Evolutionary conservation across 805 yeast genomes (phyloP).

Genomic region (Kodamaea restingae): DNA sequence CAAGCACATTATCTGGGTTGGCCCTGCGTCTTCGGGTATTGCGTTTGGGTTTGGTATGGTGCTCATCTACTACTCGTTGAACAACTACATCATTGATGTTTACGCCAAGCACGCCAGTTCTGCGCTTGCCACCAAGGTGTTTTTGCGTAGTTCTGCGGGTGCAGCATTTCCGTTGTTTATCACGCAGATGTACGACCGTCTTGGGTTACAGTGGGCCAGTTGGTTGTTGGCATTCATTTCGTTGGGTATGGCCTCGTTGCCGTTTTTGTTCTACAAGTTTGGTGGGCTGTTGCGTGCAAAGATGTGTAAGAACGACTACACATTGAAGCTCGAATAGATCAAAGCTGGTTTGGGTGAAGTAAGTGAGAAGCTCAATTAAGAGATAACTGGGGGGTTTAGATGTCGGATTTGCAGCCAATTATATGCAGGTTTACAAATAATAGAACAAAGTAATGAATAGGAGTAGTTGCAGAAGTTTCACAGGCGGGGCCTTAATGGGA

Average conservation of each 20-base stretch:
- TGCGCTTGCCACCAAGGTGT: constrained; percentile 79
- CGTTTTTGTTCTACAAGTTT: constrained; percentile 65
- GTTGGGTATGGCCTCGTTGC: constrained; percentile 70
- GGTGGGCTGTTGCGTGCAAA: constrained; percentile 62
- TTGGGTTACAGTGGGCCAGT: constrained; percentile 79
- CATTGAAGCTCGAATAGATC: constrained; percentile 6
- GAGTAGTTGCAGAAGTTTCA: too few relatives aligned
- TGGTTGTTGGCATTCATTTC: constrained; percentile 75
- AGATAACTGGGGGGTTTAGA: background rate
- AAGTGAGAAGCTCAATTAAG: too few relatives aligned
- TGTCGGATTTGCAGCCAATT: too few relatives aligned
- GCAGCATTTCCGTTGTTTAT: constrained; percentile 81
- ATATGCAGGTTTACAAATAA: too few relatives aligned
- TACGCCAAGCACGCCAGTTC: constrained; percentile 78
- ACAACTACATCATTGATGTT: constrained; percentile 87
- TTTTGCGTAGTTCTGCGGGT: constrained; percentile 78
- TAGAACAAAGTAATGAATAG: too few relatives aligned
- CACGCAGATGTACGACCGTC: constrained; percentile 71
- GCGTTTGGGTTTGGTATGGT: constrained; percentile 64
- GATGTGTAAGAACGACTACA: constrained; percentile 64
- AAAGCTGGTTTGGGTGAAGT: too few relatives aligned
- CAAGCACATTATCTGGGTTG: constrained; percentile 63
- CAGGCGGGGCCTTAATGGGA: too few relatives aligned
- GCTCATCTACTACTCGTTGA: constrained; percentile 52
- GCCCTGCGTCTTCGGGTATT: constrained; percentile 56